Conservation (phyloP, 208 protist species). For the Leishmania martiniquensis region DNA sequence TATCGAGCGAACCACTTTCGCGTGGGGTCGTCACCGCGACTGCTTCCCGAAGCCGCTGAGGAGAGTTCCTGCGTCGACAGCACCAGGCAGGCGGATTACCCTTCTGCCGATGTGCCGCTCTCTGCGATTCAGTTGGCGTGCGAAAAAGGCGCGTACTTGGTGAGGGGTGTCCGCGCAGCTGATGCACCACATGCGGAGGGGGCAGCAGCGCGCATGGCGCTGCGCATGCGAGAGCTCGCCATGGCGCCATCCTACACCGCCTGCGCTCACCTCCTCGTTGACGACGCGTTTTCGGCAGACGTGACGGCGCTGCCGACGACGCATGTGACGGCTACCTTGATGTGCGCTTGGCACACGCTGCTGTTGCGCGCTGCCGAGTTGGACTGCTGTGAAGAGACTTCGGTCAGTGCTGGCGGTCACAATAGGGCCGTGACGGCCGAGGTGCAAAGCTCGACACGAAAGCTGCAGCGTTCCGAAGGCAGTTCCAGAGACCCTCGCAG, state of each 20-base stretch:
- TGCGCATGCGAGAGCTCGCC: constrained; percentile 9
- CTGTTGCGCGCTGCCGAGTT: constrained; percentile 3
- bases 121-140: constrained; percentile 14
- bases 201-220: background rate
- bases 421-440: background rate
- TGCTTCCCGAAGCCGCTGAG: background rate
- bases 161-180: background rate
- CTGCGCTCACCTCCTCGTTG: constrained; percentile 6
- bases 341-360: constrained; percentile 5
- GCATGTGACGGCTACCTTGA: background rate
- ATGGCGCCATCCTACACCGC: constrained; percentile 11
- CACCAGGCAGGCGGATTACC: background rate
- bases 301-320: background rate
- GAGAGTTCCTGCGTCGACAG: background rate
- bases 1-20: background rate
- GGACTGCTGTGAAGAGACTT: background rate
- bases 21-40: background rate
- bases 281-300: background rate
- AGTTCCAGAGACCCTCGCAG: background rate
- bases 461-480: background rate
- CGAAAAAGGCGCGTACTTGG: background rate
- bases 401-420: background rate
- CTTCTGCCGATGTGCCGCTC: background rate
- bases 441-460: background rate
- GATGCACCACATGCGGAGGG: background rate